Conservation (phyloP, 768 basidiomycete species). For the Clavulina sp. region DNA sequence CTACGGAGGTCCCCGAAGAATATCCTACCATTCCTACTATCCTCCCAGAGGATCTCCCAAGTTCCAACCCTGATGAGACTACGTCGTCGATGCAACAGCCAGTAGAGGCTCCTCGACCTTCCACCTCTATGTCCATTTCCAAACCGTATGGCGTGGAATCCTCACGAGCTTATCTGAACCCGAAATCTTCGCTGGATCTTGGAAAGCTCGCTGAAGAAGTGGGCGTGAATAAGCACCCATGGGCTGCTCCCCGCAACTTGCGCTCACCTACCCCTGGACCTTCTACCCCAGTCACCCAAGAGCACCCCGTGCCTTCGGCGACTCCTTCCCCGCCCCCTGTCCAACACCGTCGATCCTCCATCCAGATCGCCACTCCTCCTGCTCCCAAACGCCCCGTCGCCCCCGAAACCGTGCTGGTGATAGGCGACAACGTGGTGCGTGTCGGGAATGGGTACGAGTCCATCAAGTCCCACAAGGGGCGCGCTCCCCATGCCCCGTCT, state of each 20-base stretch:
- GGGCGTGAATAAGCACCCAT: too few species aligned
- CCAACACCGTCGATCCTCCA: not conserved
- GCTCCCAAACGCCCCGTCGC: not conserved
- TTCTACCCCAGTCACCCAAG: not conserved
- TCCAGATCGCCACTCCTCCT: not conserved
- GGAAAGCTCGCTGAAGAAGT: too few species aligned
- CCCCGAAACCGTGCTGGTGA: not conserved
- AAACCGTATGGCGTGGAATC: too few species aligned
- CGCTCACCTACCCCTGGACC: not conserved
- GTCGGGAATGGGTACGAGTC: not conserved
- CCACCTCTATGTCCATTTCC: too few species aligned
- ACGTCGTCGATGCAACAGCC: too few species aligned
- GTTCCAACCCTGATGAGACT: too few species aligned
- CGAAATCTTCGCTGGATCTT: too few species aligned
- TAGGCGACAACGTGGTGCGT: not conserved
- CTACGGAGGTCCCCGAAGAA: too few species aligned
- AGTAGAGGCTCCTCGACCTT: too few species aligned
- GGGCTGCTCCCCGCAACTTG: not conserved
- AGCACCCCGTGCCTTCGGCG: not conserved
- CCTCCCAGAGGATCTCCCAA: too few species aligned
- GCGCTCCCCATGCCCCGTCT: not conserved
- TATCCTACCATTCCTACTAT: too few species aligned
- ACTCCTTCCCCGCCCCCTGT: not conserved
- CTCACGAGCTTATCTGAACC: too few species aligned
- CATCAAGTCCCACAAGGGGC: not conserved